Percentiles rank a stretch among this genome's conserved stretches.
phyloP scores from a whole-genome alignment of 2,329 filamentous ascomycete species.

The Colletotrichum sublineola region DNA sequence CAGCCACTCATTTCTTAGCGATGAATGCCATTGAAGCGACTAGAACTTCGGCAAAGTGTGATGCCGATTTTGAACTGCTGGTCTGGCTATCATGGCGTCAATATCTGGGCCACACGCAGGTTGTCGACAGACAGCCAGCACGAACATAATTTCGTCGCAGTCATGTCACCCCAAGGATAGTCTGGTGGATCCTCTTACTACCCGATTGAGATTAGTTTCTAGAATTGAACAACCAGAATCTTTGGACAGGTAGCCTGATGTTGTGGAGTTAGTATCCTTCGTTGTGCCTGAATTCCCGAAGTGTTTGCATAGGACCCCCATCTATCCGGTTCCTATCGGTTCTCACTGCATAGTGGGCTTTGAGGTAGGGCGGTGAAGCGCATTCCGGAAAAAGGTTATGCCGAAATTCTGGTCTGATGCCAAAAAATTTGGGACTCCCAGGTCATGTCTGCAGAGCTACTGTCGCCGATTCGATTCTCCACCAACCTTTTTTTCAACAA shows the following conservation, averaged over 20 bases:
- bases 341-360: neutral
- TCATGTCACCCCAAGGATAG: neutral
- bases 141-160: neutral
- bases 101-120: neutral
- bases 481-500: neutral
- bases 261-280: conserved; percentile 25
- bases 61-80: too few species aligned
- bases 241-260: conserved; percentile 16
- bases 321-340: neutral
- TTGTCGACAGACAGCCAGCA: neutral
- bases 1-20: neutral
- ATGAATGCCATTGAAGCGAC: neutral
- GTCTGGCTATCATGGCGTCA: neutral
- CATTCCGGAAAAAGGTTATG: conserved; percentile 21
- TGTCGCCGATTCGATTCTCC: conserved; percentile 14
- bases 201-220: conserved; percentile 19
- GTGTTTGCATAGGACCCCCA: conserved; percentile 8
- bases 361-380: neutral
- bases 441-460: conserved; percentile 7
- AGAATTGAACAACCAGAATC: neutral
- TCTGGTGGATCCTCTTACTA: conserved; percentile 3
- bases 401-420: conserved; percentile 26
- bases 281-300: conserved; percentile 13
- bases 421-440: conserved; percentile 39
- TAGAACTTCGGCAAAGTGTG: neutral